Base-by-base conservation (phyloP, 495 filamentous ascomycete genomes). In the Hypomontagnella submonticulosa region DNA sequence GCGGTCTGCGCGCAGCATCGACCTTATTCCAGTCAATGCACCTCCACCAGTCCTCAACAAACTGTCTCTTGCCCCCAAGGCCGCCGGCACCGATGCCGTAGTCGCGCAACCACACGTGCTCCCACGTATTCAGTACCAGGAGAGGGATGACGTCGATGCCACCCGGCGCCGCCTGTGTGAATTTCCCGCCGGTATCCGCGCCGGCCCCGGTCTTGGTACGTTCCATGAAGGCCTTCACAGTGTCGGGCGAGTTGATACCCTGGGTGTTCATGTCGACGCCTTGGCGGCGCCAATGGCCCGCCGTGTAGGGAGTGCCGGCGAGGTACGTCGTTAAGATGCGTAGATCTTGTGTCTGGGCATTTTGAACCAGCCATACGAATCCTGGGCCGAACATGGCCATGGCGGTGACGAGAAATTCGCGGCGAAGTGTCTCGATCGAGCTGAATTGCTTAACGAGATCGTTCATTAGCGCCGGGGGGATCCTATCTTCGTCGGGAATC, bases 101-200 rank as follows among this genome's bases (percentile, higher is more conserved):
- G 73, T 98, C 92, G 60, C 82, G 83, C 75, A 98, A 77, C 88
- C 90, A 99, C 1, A 88, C 90, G 76, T 99, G 95, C 81, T 97
- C 89, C 95, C 95, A 99, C 20, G 92, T 96, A 75, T 95, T 98
- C 43, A 98, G 83, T 69, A 93, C 96, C 57, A 98, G 78, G 61
- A 97, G 77, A 4, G 94, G 92, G 53, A 86, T 77, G 13, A 93
- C 69, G 52, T 90, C 84, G 50, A 85, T 77, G 9, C 90, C 92
- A 4, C 92, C 90, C 13, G 88, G 89, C 11, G 88, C 84, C 60
- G 84, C 68, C 15, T 50, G 41, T 1, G 50, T n/a, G 34, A 66
- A 74, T 13, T 30, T 54, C 12, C 43, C 37, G 6, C 57, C 72
- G 70, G 74, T 79, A 43, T 79, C 73, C 61, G 78, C 80, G 34